Percentiles rank a stretch among this genome's conserved stretches.
Conservation (phyloP, 2,329 filamentous ascomycete genomes). For the Penicillium brevicompactum region DNA sequence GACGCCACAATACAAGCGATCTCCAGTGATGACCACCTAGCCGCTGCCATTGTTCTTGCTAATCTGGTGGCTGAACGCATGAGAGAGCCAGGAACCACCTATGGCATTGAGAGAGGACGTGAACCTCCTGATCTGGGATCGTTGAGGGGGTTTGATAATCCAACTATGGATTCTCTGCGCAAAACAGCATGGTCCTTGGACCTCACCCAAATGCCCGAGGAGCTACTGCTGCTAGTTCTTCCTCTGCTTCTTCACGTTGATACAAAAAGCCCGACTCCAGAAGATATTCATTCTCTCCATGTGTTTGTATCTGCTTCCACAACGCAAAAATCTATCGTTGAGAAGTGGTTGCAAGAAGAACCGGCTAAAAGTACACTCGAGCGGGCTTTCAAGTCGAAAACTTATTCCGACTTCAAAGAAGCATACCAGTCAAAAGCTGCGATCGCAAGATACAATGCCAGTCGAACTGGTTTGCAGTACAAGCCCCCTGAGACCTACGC, state of each 20-base stretch:
- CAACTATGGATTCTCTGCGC: neutral
- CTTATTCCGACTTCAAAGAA: neutral
- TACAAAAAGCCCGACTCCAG: neutral
- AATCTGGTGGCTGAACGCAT: neutral
- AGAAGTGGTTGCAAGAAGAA: neutral
- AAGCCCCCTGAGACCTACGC: neutral
- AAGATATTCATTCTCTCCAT: conserved; percentile 2
- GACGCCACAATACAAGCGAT: neutral
- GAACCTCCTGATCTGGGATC: neutral
- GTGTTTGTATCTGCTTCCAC: neutral
- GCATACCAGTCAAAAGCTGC: neutral
- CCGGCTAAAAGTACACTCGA: neutral
- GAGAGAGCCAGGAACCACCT: neutral
- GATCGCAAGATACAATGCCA: neutral
- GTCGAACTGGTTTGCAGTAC: neutral
- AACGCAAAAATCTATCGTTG: neutral
- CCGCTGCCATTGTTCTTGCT: neutral
- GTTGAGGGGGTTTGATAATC: neutral
- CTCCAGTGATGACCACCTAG: neutral
- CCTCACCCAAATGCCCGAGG: conserved; percentile 1
- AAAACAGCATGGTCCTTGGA: neutral
- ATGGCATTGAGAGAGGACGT: neutral
- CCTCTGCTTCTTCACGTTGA: neutral
- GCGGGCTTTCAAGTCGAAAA: neutral
- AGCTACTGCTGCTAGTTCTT: neutral